Percentiles rank a stretch among this genome's conserved stretches.
phyloP scores from a whole-genome alignment of 2,329 filamentous ascomycete species.

The Trichophyton simii region DNA sequence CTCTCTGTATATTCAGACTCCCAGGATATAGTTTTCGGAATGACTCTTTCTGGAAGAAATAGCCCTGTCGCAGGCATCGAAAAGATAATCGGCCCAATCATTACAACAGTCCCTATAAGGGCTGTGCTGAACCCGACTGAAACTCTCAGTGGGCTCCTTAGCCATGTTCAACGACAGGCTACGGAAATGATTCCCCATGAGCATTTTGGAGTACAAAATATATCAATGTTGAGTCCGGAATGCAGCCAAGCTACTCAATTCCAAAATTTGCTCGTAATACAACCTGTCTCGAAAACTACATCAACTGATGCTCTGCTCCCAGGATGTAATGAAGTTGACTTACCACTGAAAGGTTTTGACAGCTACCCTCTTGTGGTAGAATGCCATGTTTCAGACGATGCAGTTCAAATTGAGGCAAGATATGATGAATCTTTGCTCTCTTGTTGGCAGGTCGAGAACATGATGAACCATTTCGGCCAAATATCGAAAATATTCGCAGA shows the following conservation, averaged over 20 bases:
- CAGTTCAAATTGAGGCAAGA: slow-evolving; percentile 38
- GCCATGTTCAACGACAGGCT: slow-evolving; percentile 39
- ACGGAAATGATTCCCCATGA: slow-evolving; percentile 47
- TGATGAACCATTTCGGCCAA: slow-evolving; percentile 8
- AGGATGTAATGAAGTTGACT: neutral
- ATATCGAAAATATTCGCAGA: slow-evolving; percentile 8
- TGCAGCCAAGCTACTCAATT: slow-evolving; percentile 31
- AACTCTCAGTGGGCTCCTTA: slow-evolving; percentile 37
- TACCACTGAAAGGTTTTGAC: neutral
- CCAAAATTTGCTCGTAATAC: slow-evolving; percentile 15
- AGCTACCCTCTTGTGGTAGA: slow-evolving; percentile 44
- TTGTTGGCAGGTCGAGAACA: neutral
- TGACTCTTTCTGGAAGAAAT: slow-evolving; percentile 33
- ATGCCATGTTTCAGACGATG: slow-evolving; percentile 43
- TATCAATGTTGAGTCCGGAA: slow-evolving; percentile 39
- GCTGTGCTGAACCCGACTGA: slow-evolving; percentile 23
- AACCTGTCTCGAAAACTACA: slow-evolving; percentile 9
- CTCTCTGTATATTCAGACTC: slow-evolving; percentile 14
- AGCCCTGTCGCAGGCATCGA: slow-evolving; percentile 28
- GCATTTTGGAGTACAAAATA: slow-evolving; percentile 41
- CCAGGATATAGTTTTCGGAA: slow-evolving; percentile 32
- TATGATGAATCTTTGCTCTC: neutral
- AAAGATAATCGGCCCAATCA: slow-evolving; percentile 33
- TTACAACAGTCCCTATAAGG: slow-evolving; percentile 33
- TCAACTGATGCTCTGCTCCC: neutral